Base-by-base conservation (phyloP, 2,329 filamentous ascomycete genomes). In the Aspergillus calidoustus region DNA sequence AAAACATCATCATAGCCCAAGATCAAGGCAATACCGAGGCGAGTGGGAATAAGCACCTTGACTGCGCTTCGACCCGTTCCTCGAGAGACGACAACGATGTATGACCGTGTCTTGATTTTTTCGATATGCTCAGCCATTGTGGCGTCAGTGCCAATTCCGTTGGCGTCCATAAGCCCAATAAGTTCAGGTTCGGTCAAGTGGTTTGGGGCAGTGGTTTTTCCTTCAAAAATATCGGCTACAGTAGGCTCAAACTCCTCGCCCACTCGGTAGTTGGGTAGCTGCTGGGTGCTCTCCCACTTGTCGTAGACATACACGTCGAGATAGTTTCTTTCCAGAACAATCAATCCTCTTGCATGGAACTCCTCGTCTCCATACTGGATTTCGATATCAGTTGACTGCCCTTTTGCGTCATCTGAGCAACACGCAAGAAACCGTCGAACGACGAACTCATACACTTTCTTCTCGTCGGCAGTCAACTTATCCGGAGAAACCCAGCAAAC, bases 41-140 rank as follows among this genome's bases (percentile, higher is more conserved):
- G 90, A 7, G 93, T 97, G 15, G 95, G 95, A 66, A 99, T 91
- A 74, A 99, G 96, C 71, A 97, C 92, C 72, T 92, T 89, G 49
- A 95, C 83, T 57, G 75, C 69, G 53, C 81, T 80, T 48, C 80
- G 78, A 43, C 80, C 79, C 57, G 75, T 75, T 58, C 80, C 80
- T 54, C 81, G 83, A 72, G 83, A 73, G 79, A 87, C 73, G 73
- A 90, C 89, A 60, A 88, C 86, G 54, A 93, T 94, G 72, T 99
- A 99, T 69, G 93, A 85, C 62, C 95, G 84, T 61, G 93, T 87
- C 76, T 98, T 93, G 70, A 99, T 96, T 77, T 94, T 99, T 62
- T 91, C 88, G 71, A 99, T 99, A 74, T 99, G 95, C 71, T 99
- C 95, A 0, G 95, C 95, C 95, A 99, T 99, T 1, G 95, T 99